Base-by-base conservation (phyloP, 2,329 filamentous ascomycete species). In the Phaeophleospora eucalypticola region DNA sequence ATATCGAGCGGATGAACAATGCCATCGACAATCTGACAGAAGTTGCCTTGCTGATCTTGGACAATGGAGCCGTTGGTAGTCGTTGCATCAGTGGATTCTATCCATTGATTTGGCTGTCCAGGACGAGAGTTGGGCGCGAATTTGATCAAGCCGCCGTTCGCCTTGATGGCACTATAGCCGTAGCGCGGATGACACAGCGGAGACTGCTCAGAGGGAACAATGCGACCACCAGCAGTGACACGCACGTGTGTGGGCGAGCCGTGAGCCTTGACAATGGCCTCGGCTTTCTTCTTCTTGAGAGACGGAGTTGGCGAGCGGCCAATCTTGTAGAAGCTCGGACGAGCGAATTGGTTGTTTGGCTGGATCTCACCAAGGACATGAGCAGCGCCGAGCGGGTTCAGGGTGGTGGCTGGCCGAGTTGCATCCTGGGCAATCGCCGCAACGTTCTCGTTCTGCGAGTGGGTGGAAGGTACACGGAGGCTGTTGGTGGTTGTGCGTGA, bases 181-280 rank as follows among this genome's bases (percentile, higher is more conserved):
- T 64, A 68, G 41, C 65, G 65, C 21, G 65, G 67, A 43, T 65
- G 63, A 38, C 65, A 67, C 12, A 68, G 58, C 29, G 66, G 65
- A 19, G 67, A 68, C 47, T 67, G 63, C 43, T 68, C 73, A 42
- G 68, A 73, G 12, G 73, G 73, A n/a, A 77, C 73, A 50, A 77
- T 71, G 15, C 73, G 69, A n/a, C 74, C 74, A 33, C 74, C 74
- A 51, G 74, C 74, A 40, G 74, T 77, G 36, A 77, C 74, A 46
- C 74, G 71, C 45, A 76, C 62, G 47, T 73, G 71, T 17, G 70
- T 71, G 29, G 74, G 74, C 32, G 73, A 76, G 44, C 73, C 73
- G 63, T 77, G 74, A 50, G 73, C 69, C 52, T 75, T 74, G 58
- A 76, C 69, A 35, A 77, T 68, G 35, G 65, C 68, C 56, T 76